Conservation (phyloP, 2,329 filamentous ascomycete genomes). For the Coniochaeta sp. region DNA sequence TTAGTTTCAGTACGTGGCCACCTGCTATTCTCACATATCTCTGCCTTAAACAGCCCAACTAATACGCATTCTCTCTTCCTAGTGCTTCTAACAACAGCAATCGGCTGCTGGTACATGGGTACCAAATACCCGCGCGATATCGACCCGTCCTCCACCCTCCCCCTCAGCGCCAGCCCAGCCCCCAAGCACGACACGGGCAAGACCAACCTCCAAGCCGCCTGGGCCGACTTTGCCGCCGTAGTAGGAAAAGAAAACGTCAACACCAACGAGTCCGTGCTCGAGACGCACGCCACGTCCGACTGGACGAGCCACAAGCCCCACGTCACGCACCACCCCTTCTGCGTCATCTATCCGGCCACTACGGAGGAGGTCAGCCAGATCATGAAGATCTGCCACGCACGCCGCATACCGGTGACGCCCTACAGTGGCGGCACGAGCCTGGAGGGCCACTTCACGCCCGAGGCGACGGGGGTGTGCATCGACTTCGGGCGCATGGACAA, state of each 20-base stretch:
- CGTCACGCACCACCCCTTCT: slow-evolving; percentile 47
- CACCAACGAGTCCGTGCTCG: slow-evolving; percentile 48
- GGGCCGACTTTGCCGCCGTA: slow-evolving; percentile 60
- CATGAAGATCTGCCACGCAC: slow-evolving; percentile 79
- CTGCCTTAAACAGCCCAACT: slow-evolving; percentile 4
- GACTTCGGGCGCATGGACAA: slow-evolving; percentile 84
- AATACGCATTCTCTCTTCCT: slow-evolving; percentile 1
- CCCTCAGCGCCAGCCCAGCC: slow-evolving; percentile 42
- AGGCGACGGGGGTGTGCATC: slow-evolving; percentile 74
- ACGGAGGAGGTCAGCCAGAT: slow-evolving; percentile 82
- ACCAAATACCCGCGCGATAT: slow-evolving; percentile 43
- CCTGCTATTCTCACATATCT: background rate
- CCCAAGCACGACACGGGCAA: slow-evolving; percentile 52
- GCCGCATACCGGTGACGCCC: slow-evolving; percentile 76
- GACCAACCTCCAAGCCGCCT: slow-evolving; percentile 60
- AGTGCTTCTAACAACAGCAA: slow-evolving; percentile 47
- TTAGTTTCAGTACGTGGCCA: slow-evolving; percentile 35
- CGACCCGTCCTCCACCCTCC: slow-evolving; percentile 50
- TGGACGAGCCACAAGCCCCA: slow-evolving; percentile 55
- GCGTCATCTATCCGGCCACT: slow-evolving; percentile 67
- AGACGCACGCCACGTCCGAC: slow-evolving; percentile 50
- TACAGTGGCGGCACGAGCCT: slow-evolving; percentile 86
- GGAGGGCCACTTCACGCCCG: slow-evolving; percentile 83
- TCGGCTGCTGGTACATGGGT: slow-evolving; percentile 52
- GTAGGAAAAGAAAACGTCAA: slow-evolving; percentile 60